Evolutionary conservation across 768 basidiomycete genomes (phyloP).

Genomic region (Boletus fagicola): DNA sequence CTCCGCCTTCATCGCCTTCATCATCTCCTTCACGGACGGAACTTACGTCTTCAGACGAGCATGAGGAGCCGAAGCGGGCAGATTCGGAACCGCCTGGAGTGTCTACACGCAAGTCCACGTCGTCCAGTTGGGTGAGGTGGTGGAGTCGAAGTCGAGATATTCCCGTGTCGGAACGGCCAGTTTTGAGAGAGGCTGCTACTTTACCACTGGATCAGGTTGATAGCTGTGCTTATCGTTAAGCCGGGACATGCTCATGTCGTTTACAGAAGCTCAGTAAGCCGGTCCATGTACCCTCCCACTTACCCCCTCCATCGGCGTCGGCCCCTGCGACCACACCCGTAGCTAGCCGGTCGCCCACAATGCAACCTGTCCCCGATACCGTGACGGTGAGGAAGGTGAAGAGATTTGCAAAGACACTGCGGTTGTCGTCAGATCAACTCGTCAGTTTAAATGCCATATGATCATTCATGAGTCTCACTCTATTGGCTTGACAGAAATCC

Average conservation of each 20-base stretch:
- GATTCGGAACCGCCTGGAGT: slow-evolving; percentile 39
- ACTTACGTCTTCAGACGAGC: slow-evolving; percentile 20
- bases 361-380: slow-evolving; percentile 28
- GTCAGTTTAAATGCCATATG: slow-evolving; percentile 42
- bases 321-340: slow-evolving; percentile 48
- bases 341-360: slow-evolving; percentile 18
- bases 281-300: background rate
- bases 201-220: slow-evolving; percentile 26
- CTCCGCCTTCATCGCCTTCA: slow-evolving; percentile 6
- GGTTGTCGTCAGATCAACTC: slow-evolving; percentile 92
- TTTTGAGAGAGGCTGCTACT: slow-evolving; percentile 25
- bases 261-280: slow-evolving; percentile 16
- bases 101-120: slow-evolving; percentile 43
- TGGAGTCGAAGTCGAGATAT: slow-evolving; percentile 65
- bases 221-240: background rate
- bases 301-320: slow-evolving; percentile 37
- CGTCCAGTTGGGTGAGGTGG: slow-evolving; percentile 81
- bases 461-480: background rate
- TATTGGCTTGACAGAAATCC: slow-evolving; percentile 57
- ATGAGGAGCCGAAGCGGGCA: slow-evolving; percentile 35
- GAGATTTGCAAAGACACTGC: slow-evolving; percentile 87
- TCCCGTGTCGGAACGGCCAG: slow-evolving; percentile 19
- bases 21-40: slow-evolving; percentile 26
- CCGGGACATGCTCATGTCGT: background rate
- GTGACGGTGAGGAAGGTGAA: slow-evolving; percentile 29